Evolutionary conservation across 2,329 filamentous ascomycete species (phyloP).

Genomic region (Ciborinia camelliae): DNA sequence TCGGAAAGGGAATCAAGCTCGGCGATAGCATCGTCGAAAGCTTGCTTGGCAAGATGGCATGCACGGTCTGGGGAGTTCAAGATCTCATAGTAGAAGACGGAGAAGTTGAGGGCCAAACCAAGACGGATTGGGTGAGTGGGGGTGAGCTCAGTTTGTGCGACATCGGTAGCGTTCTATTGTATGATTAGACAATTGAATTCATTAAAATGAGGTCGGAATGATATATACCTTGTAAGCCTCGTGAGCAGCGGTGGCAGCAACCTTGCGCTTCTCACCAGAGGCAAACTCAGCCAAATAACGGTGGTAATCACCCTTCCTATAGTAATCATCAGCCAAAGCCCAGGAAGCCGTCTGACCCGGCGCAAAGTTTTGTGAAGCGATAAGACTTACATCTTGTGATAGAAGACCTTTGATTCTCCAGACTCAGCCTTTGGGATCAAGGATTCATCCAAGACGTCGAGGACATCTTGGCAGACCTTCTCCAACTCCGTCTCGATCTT

Average conservation of each 20-base stretch:
- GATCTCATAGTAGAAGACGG: slow-evolving; percentile 99
- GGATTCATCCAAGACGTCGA: slow-evolving; percentile 88
- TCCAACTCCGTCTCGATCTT: slow-evolving; percentile 98
- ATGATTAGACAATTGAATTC: slow-evolving; percentile 15
- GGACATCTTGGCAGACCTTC: slow-evolving; percentile 96
- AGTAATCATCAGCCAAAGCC: slow-evolving; percentile 19
- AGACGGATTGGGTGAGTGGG: slow-evolving; percentile 98
- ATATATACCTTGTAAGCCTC: slow-evolving; percentile 89
- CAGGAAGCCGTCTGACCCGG: slow-evolving; percentile 22
- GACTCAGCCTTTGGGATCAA: slow-evolving; percentile 94
- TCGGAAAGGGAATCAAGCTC: slow-evolving; percentile 95
- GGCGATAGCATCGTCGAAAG: slow-evolving; percentile 96
- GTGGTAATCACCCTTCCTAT: slow-evolving; percentile 95
- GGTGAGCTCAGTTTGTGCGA: slow-evolving; percentile 95
- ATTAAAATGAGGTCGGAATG: slow-evolving; percentile 21
- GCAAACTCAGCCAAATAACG: slow-evolving; percentile 93
- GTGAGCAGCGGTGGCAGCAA: slow-evolving; percentile 79
- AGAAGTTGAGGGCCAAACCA: slow-evolving; percentile 97
- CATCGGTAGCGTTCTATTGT: slow-evolving; percentile 84
- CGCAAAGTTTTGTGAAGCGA: slow-evolving; percentile 21
- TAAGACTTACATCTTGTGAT: slow-evolving; percentile 93
- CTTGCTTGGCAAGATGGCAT: slow-evolving; percentile 98
- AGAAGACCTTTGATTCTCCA: slow-evolving; percentile 99
- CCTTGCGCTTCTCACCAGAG: slow-evolving; percentile 87
- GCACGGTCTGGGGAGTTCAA: slow-evolving; percentile 96